Conservation (phyloP, 768 basidiomycete genomes). For the Boletus pseudo-olivaceus region DNA sequence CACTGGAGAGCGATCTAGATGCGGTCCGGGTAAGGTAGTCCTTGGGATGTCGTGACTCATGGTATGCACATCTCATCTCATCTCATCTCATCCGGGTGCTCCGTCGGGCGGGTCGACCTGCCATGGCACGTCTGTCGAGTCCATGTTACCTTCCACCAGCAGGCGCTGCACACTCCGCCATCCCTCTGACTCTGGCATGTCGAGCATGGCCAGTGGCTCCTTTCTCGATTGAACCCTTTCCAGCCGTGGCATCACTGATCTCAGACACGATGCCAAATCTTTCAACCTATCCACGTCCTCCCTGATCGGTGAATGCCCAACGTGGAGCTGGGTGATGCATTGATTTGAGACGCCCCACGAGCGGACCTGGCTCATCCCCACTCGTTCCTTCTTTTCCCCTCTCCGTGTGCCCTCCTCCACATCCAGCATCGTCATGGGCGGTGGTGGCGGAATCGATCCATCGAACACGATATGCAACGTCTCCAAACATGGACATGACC, state of each 20-base stretch:
- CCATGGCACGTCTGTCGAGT: neutral
- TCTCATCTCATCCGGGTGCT: neutral
- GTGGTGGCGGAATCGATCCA: constrained; percentile 7
- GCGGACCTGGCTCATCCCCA: neutral
- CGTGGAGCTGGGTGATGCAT: constrained; percentile 7
- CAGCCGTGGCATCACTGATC: constrained; percentile 10
- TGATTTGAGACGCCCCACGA: constrained; percentile 6
- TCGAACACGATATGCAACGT: constrained; percentile 16
- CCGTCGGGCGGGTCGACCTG: neutral
- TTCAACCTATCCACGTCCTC: neutral
- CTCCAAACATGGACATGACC: constrained; percentile 7
- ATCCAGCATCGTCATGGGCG: neutral
- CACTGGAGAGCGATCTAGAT: neutral
- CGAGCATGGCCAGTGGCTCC: neutral
- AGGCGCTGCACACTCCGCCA: neutral
- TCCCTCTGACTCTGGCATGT: neutral
- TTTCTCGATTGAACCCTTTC: neutral
- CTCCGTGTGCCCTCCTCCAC: neutral
- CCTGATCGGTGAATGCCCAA: constrained; percentile 13
- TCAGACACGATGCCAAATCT: constrained; percentile 7
- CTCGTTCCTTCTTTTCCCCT: neutral
- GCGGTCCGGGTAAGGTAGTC: no score
- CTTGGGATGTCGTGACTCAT: no score
- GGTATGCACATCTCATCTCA: neutral
- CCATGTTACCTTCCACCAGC: neutral